Evolutionary conservation across 139 green algal genomes (phyloP).

Genomic region (Edaphochlamys debaryana): DNA sequence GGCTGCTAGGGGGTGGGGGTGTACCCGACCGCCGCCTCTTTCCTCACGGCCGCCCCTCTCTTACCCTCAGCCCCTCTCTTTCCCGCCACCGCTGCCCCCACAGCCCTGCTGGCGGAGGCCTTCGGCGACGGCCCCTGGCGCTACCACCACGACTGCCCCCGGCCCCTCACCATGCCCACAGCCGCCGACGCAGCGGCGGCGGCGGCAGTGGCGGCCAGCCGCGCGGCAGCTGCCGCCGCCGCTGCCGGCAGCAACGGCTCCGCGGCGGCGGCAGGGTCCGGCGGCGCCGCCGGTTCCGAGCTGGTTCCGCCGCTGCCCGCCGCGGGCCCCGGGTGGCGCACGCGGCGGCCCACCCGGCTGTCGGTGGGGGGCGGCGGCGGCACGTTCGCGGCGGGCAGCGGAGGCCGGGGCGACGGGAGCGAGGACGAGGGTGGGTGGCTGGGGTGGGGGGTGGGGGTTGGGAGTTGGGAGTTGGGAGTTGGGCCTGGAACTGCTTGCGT

Average conservation of each 20-base stretch:
- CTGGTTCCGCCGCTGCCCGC: too few relatives aligned
- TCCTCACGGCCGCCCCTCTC: background rate
- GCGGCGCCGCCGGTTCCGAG: background rate
- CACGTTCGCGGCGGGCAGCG: background rate
- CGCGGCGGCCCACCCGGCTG: background rate
- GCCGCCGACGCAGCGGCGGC: background rate
- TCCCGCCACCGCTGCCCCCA: too few relatives aligned
- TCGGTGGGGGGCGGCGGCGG: background rate
- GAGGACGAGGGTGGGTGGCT: background rate
- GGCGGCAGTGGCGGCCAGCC: background rate
- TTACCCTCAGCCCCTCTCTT: too few relatives aligned
- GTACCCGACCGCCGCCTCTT: background rate
- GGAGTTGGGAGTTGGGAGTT: too few relatives aligned
- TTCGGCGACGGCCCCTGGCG: conserved; percentile 54
- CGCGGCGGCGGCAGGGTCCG: background rate
- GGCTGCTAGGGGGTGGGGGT: conserved; percentile 29
- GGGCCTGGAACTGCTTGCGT: too few relatives aligned
- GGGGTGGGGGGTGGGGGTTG: too few relatives aligned
- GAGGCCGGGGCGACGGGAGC: background rate
- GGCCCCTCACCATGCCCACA: conserved; percentile 24
- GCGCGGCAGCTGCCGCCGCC: background rate
- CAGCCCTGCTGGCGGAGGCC: conserved; percentile 58
- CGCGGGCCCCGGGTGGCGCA: background rate
- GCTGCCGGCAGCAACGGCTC: background rate
- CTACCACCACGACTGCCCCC: conserved; percentile 47